Base-by-base conservation (phyloP, 2,329 filamentous ascomycete genomes). In the Alternaria novae-zelandiae region DNA sequence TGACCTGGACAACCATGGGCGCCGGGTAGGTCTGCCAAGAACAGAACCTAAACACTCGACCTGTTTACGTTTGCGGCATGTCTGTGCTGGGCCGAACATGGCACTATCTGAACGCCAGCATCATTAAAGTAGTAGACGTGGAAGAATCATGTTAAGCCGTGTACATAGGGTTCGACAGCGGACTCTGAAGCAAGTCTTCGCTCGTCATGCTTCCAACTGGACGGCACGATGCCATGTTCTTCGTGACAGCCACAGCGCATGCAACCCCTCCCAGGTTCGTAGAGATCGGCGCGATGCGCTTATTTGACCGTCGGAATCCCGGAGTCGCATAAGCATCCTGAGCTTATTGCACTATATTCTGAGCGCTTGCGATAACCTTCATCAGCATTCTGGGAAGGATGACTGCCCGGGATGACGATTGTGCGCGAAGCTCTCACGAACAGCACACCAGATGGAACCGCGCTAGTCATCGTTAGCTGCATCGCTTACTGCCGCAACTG, bases 391-490 rank as follows among this genome's bases (percentile, higher is more conserved):
- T 17, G 47, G 21, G 53, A 44, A 28, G 15, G 23, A 26, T 54
- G 41, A 62, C 25, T 17, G 44, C 54, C 36, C n/a, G 47, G 46
- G 21, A 44, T 44, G 61, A 55, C 45, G 57, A 61, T 30, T 53
- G 47, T 43, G 68, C 70, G 70, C 69, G 64, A 68, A 69, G 61
- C 57, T 66, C 55, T 64, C 67, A 56, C 70, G 67, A 69, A 69
- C 64, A 51, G 56, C 62, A 69, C 66, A 66, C 67, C 61, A 57
- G 43, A 57, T 59, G 53, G 57, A 28, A 23, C 13, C 28, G 49
- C 56, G 66, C 64, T 69, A 68, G 57, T 50, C 57, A 25, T 28
- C 57, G 51, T 55, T 63, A 63, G 61, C 51, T 47, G 36, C 41
- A 17, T 63, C 61, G 61, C 61, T 60, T 63, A 63, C 45, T 63